Conservation (phyloP, 306 rosid species). For the Rubus parviflorus region DNA sequence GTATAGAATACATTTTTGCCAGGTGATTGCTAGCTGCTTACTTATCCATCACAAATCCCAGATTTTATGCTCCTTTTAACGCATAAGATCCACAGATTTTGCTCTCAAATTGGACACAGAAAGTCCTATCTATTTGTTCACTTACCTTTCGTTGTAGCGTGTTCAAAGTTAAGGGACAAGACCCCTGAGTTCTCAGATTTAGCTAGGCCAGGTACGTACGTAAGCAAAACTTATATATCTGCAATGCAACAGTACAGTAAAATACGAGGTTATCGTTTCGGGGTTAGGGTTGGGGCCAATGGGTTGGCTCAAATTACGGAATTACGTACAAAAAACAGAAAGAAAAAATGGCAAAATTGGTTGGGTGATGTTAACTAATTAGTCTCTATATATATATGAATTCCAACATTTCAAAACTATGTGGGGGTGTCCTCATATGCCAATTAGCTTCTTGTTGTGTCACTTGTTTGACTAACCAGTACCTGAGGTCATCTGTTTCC, state of each 20-base stretch:
- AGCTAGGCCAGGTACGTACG: neutral
- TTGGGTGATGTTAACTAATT: neutral
- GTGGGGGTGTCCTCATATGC: neutral
- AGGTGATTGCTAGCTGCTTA: neutral
- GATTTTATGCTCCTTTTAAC: neutral
- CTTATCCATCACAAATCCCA: neutral
- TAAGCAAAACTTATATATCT: neutral
- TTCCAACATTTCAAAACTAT: neutral
- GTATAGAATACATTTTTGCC: neutral
- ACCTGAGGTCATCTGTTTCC: constrained; percentile 15
- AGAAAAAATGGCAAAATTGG: neutral
- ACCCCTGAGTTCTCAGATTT: neutral
- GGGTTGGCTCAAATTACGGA: constrained; percentile 2
- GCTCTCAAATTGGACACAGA: neutral
- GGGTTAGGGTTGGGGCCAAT: neutral
- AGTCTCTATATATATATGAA: neutral
- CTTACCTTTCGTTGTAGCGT: neutral
- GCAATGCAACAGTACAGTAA: neutral
- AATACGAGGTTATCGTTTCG: neutral
- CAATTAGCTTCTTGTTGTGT: constrained; percentile 4
- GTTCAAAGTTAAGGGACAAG: constrained; percentile 4
- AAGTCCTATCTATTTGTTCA: neutral
- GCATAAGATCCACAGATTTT: neutral
- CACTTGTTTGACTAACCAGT: constrained; percentile 8
- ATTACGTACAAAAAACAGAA: neutral